Conservation (phyloP, 1,139 yeast species). For the Hyphopichia burtonii region DNA sequence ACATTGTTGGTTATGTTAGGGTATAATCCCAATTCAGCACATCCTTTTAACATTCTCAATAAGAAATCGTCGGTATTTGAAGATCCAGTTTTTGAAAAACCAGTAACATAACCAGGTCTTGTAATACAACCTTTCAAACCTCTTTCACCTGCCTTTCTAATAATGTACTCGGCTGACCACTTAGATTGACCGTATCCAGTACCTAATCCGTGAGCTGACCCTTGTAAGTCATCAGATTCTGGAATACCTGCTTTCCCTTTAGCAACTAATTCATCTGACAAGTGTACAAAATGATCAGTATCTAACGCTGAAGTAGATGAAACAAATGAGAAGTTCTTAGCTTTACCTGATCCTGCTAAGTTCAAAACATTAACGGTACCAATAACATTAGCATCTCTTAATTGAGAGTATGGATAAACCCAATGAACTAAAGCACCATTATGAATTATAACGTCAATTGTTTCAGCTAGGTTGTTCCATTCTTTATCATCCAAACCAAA, state of each 20-base stretch:
- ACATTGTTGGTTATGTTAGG: slow-evolving; percentile 88
- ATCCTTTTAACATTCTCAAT: slow-evolving; percentile 90
- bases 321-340: slow-evolving; percentile 86
- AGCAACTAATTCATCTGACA: slow-evolving; percentile 68
- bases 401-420: slow-evolving; percentile 91
- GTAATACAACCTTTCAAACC: slow-evolving; percentile 88
- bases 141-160: slow-evolving; percentile 80
- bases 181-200: slow-evolving; percentile 97
- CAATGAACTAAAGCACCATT: slow-evolving; percentile 98
- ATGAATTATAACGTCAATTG: slow-evolving; percentile 82
- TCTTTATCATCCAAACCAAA: slow-evolving; percentile 64
- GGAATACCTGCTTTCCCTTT: slow-evolving; percentile 71
- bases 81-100: slow-evolving; percentile 78
- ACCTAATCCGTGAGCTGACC: slow-evolving; percentile 78
- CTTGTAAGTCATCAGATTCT: slow-evolving; percentile 79
- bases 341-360: slow-evolving; percentile 75
- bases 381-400: slow-evolving; percentile 91
- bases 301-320: slow-evolving; percentile 94
- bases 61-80: slow-evolving; percentile 96
- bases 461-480: slow-evolving; percentile 58
- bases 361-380: slow-evolving; percentile 84
- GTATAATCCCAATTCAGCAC: slow-evolving; percentile 78
- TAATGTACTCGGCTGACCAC: slow-evolving; percentile 93
- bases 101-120: slow-evolving; percentile 96
- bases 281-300: slow-evolving; percentile 71